Evolutionary conservation across 2,329 filamentous ascomycete genomes (phyloP), one percentile per base, ranked within the genome.

Genomic region (Epichloe hybrida): DNA sequence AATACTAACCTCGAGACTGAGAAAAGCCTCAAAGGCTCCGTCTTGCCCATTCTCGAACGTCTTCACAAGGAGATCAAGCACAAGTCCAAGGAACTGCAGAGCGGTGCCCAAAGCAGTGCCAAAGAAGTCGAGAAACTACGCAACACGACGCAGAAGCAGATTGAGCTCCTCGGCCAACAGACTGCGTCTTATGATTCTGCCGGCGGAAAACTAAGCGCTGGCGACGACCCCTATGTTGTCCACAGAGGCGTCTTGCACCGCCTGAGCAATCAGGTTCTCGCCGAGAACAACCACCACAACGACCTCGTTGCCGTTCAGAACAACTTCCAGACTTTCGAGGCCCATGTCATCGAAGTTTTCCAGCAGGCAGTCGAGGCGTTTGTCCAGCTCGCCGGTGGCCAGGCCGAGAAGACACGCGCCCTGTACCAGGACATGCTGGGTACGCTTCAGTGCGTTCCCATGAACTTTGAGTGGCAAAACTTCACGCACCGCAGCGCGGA

Each of bases 21-120:
- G 60, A 93, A 93, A 73, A 87, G 82, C 59, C 77, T 98, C 58
- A 95, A 91, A 69, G 84, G 83, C 53, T 83, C 83, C 13, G 86
- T 97, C 34, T 75, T 95, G 20, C 93, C 91, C 38, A 83, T 91
- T 56, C 83, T 98, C 63, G 88, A 94, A 60, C 85, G 89, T 49
- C 75, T 98, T 46, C 90, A 97, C 72, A 84, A 88, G 66, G 93
- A 97, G 67, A 93, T 98, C 74, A 98, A 97, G 77, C 83, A 86
- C 72, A 97, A 97, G 74, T 77, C 80, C 56, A 97, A 97, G 74
- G 90, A 96, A 69, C 77, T 98, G 47, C 76, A 79, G 42, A 77
- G 81, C 54, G 90, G 91, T 8, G 88, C 86, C 21, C 79, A 82
- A 54, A 95, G 94, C 73, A 80, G 83, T 15, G 81, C 86, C 57